phyloP scores from a whole-genome alignment of 352 stramenopile species.

The Phytophthora palmivora region DNA sequence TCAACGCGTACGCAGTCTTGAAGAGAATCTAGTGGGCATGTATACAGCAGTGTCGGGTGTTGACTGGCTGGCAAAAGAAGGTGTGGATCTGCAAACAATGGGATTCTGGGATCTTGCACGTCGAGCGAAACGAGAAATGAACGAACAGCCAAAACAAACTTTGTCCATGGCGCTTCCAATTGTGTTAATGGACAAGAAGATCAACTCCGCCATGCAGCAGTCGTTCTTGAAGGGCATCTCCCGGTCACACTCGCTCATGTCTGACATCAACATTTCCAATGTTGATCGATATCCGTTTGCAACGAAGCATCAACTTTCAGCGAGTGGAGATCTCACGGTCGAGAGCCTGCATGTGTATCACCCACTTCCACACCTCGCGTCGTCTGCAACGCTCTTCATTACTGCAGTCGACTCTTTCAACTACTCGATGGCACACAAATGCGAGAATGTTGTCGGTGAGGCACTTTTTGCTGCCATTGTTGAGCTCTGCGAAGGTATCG shows the following conservation, averaged over 20 bases:
- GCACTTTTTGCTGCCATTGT: too few relatives aligned
- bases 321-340: conserved; percentile 14
- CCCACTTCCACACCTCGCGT: conserved; percentile 37
- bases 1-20: too few relatives aligned
- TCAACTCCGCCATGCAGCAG: conserved; percentile 21
- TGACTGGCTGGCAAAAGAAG: too few relatives aligned
- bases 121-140: conserved; percentile 27
- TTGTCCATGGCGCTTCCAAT: conserved; percentile 13
- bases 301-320: too few relatives aligned
- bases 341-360: conserved; percentile 34
- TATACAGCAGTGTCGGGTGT: too few relatives aligned
- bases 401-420: conserved; percentile 22
- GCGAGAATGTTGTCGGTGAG: conserved; percentile 34
- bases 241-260: conserved; percentile 15
- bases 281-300: conserved; percentile 30
- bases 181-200: conserved; percentile 24
- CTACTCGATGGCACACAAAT: conserved; percentile 37
- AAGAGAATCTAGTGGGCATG: too few relatives aligned
- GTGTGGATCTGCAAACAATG: conserved; percentile 25
- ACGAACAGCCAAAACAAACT: conserved; percentile 14
- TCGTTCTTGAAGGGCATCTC: conserved; percentile 22
- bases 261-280: conserved; percentile 27
- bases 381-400: too few relatives aligned
- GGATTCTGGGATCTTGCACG: conserved; percentile 54
- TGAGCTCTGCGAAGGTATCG: too few relatives aligned